phyloP scores from a whole-genome alignment of 2,329 filamentous ascomycete genomes.

The Xylogone sp. region DNA sequence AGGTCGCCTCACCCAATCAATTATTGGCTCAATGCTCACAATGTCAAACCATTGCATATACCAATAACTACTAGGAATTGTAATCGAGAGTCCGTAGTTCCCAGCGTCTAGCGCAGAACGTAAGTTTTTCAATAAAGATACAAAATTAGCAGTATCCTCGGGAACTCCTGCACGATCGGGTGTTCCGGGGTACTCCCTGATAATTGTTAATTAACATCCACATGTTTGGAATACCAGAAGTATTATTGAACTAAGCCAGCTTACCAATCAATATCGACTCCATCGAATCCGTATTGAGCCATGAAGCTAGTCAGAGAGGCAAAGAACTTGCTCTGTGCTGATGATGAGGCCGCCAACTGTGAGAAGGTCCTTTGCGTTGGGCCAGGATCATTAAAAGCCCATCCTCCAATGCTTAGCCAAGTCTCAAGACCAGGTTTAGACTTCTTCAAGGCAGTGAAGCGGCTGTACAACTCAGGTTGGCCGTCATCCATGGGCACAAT shows the following conservation, averaged over 20 bases:
- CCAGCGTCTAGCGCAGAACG: conserved; percentile 4
- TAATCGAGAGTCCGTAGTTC: conserved; percentile 16
- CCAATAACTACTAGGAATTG: conserved; percentile 20
- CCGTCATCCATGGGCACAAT: conserved; percentile 22
- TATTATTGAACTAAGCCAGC: too few species aligned
- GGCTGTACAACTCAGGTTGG: conserved; percentile 14
- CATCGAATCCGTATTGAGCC: conserved; percentile 33
- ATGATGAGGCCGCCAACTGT: conserved; percentile 20
- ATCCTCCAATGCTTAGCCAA: conserved; percentile 37
- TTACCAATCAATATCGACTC: too few species aligned
- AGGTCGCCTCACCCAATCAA: conserved; percentile 26
- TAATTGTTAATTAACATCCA: not conserved
- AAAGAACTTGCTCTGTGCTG: conserved; percentile 34
- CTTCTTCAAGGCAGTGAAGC: conserved; percentile 30
- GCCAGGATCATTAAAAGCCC: conserved; percentile 25
- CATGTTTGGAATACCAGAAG: not conserved
- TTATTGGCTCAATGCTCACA: conserved; percentile 6
- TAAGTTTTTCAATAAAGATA: conserved; percentile 24
- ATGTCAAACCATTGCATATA: conserved; percentile 6
- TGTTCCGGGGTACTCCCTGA: conserved; percentile 34
- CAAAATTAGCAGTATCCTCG: conserved; percentile 34
- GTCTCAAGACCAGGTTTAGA: conserved; percentile 23
- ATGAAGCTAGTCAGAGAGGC: conserved; percentile 29
- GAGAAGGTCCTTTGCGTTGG: conserved; percentile 27
- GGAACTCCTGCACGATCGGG: conserved; percentile 31